Conservation (phyloP, 1,284 basidiomycete species). For the Sporisorium sorghi region DNA sequence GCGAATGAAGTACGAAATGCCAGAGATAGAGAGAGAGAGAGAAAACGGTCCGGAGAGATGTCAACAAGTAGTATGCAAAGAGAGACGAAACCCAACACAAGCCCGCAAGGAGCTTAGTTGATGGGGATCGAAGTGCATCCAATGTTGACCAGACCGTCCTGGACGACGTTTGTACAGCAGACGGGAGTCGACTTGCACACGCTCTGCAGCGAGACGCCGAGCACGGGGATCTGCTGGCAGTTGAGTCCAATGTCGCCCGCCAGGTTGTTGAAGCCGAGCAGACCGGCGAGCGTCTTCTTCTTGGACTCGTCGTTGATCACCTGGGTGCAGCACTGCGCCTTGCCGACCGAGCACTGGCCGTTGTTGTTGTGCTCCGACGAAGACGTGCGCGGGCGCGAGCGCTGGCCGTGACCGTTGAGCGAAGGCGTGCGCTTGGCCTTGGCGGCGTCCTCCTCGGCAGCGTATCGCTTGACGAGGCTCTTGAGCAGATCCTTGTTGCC, state of each 20-base stretch:
- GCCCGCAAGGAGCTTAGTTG: slow-evolving; percentile 32
- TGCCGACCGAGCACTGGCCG: slow-evolving; percentile 53
- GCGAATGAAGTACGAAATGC: slow-evolving; percentile 6
- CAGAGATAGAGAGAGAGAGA: too few relatives aligned
- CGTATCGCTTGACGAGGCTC: slow-evolving; percentile 31
- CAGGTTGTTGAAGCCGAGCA: slow-evolving; percentile 50
- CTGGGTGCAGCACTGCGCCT: slow-evolving; percentile 53
- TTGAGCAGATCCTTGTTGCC: slow-evolving; percentile 42
- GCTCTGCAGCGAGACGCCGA: slow-evolving; percentile 41
- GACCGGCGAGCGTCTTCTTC: slow-evolving; percentile 53
- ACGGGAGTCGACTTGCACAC: slow-evolving; percentile 53
- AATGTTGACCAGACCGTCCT: slow-evolving; percentile 59
- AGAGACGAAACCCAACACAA: background rate
- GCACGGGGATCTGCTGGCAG: slow-evolving; percentile 53
- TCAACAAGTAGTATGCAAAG: slow-evolving; percentile 5
- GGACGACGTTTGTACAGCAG: slow-evolving; percentile 56
- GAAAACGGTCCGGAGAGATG: too few relatives aligned
- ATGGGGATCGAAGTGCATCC: slow-evolving; percentile 57
- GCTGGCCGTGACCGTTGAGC: slow-evolving; percentile 38
- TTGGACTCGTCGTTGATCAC: slow-evolving; percentile 50
- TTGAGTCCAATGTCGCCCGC: slow-evolving; percentile 50
- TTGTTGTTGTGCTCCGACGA: slow-evolving; percentile 49
- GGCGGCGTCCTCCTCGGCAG: slow-evolving; percentile 38
- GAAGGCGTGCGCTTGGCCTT: slow-evolving; percentile 44
- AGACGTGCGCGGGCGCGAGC: slow-evolving; percentile 29